Evolutionary conservation across 1,139 yeast species (phyloP).

Genomic region (Saccharomyces hybrid): DNA sequence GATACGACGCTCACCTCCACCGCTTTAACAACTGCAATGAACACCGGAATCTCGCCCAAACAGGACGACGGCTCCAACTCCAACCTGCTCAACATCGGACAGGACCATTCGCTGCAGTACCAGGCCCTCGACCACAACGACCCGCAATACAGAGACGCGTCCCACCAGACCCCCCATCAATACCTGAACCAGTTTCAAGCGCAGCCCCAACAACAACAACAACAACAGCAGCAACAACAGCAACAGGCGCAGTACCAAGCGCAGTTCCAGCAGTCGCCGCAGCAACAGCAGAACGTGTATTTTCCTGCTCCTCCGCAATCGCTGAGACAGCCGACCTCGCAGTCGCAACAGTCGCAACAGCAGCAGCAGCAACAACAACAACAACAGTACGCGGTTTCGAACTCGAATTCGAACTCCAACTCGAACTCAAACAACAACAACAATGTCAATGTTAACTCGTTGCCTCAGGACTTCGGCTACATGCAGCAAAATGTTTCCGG

Average conservation of each 20-base stretch:
- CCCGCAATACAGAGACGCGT: conserved; percentile 7
- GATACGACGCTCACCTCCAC: conserved; percentile 8
- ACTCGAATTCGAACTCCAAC: conserved; percentile 7
- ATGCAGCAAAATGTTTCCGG: conserved; percentile 11
- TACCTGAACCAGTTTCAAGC: conserved; percentile 9
- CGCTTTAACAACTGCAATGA: conserved; percentile 14
- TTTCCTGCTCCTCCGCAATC: conserved; percentile 9
- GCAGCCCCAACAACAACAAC: conserved; percentile 9
- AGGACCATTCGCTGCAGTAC: conserved; percentile 15
- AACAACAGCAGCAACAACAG: conserved; percentile 11
- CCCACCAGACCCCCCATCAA: conserved; percentile 9
- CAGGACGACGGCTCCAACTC: conserved; percentile 10
- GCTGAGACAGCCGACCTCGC: conserved; percentile 10
- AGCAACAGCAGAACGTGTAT: conserved; percentile 7
- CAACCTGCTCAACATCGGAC: conserved; percentile 11
- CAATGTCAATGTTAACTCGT: conserved; percentile 6
- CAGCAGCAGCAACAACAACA: conserved; percentile 8
- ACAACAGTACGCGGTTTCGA: conserved; percentile 4
- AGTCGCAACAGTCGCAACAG: conserved; percentile 6
- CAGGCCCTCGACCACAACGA: conserved; percentile 15
- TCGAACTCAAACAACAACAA: conserved; percentile 5
- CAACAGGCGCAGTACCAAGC: conserved; percentile 6
- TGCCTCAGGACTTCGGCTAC: conserved; percentile 18
- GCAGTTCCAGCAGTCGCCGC: conserved; percentile 8
- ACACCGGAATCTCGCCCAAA: conserved; percentile 14